Conservation (phyloP, 139 green algal genomes). For the Picochlorum sp. region DNA sequence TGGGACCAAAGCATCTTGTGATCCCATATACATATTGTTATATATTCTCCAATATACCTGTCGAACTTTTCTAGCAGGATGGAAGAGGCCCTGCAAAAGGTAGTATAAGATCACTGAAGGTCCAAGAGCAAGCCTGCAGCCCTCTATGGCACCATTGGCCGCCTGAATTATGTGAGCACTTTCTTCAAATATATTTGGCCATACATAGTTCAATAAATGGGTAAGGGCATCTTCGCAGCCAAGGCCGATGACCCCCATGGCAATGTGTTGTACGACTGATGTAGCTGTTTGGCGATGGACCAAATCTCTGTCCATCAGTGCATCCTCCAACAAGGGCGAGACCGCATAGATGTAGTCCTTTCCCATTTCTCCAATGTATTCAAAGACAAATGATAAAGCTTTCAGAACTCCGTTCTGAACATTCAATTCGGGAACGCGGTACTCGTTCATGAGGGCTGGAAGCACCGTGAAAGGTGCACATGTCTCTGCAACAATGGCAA, state of each 20-base stretch:
- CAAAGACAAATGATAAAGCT: constrained; percentile 98
- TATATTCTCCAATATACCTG: constrained; percentile 96
- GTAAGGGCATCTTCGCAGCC: constrained; percentile 92
- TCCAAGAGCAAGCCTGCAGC: constrained; percentile 75
- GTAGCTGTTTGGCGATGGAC: constrained; percentile 95
- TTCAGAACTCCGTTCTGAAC: constrained; percentile 99
- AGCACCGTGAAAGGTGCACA: constrained; percentile 99
- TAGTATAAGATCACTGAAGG: constrained; percentile 82
- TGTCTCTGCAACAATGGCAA: constrained; percentile 98
- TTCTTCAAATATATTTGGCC: constrained; percentile 98
- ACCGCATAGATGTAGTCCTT: constrained; percentile 99
- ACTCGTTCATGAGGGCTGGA: constrained; percentile 98
- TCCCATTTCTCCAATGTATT: constrained; percentile 99
- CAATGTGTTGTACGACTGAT: constrained; percentile 82
- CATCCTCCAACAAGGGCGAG: constrained; percentile 88
- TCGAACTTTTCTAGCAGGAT: constrained; percentile 81
- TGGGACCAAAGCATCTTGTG: constrained; percentile 77
- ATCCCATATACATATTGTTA: constrained; percentile 97
- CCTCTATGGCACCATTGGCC: constrained; percentile 85
- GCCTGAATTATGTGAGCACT: constrained; percentile 89
- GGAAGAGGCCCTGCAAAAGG: constrained; percentile 85
- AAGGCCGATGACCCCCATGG: constrained; percentile 74
- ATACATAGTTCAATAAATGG: constrained; percentile 97
- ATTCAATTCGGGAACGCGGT: constrained; percentile 92
- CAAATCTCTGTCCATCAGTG: constrained; percentile 89